Percentiles rank a stretch among this genome's conserved stretches.
Evolutionary conservation across 352 stramenopile species (phyloP).

Genomic region (Phytophthora lateralis): DNA sequence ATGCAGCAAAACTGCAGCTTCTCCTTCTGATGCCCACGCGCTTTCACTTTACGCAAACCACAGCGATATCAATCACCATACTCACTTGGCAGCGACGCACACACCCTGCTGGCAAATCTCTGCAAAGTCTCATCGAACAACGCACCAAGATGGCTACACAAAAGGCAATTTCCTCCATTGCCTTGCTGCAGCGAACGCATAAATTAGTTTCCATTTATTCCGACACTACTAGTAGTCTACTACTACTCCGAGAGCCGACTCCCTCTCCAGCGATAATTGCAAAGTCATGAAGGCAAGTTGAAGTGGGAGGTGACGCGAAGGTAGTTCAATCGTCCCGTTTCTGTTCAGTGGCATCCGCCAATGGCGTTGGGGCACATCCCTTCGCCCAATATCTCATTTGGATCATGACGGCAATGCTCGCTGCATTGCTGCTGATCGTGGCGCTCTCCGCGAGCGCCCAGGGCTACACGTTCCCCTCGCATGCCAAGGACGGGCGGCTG

Average conservation of each 20-base stretch:
- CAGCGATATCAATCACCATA: not conserved
- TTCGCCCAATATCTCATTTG: slow-evolving; percentile 22
- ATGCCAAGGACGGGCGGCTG: slow-evolving; percentile 55
- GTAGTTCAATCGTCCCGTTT: slow-evolving; percentile 3
- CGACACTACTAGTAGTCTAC: slow-evolving; percentile 19
- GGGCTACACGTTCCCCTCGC: slow-evolving; percentile 36
- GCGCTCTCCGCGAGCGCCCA: slow-evolving; percentile 2
- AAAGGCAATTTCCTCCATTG: not conserved
- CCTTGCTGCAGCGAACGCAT: slow-evolving; percentile 39
- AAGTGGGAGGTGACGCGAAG: slow-evolving; percentile 2
- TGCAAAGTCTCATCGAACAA: slow-evolving; percentile 1
- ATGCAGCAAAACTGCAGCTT: slow-evolving; percentile 7
- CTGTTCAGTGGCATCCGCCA: too few relatives aligned
- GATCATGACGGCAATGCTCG: slow-evolving; percentile 20
- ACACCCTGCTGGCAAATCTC: slow-evolving; percentile 5
- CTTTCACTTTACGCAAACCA: not conserved
- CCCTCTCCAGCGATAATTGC: too few relatives aligned
- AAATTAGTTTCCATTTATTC: slow-evolving; percentile 49
- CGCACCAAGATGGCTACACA: slow-evolving; percentile 18
- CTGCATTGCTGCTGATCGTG: slow-evolving; percentile 22
- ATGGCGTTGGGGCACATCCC: slow-evolving; percentile 1
- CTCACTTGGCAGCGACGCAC: too few relatives aligned
- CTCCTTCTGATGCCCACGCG: not conserved
- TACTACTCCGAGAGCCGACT: slow-evolving; percentile 14
- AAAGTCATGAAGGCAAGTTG: not conserved